These are phyloP conservation scores for Tranzscheliella williamsii DNA, from an alignment of 1,284 basidiomycete genomes.

Conservation along the genomic window DNA sequence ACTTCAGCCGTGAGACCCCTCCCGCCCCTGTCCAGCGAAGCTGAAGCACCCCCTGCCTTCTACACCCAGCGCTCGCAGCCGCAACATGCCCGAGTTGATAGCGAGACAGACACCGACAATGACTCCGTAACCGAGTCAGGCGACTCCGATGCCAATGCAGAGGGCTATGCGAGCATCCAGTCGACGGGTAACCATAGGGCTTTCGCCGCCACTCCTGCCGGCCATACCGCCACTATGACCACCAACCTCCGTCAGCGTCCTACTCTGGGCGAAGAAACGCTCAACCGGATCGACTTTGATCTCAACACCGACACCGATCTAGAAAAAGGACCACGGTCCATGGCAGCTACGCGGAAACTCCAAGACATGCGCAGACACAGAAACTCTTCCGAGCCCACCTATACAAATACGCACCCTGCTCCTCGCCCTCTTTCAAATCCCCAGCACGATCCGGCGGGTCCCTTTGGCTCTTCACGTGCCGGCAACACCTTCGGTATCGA, in stretches of 20 bases:
- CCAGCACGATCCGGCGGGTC: slow-evolving; percentile 15
- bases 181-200: slow-evolving; percentile 42
- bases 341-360: slow-evolving; percentile 1
- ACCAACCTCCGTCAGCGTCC: slow-evolving; percentile 23
- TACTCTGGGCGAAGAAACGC: slow-evolving; percentile 27
- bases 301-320: slow-evolving; percentile 25
- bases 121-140: slow-evolving; percentile 31
- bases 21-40: too few relatives aligned
- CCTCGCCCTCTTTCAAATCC: slow-evolving; percentile 1
- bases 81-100: slow-evolving; percentile 13
- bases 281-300: slow-evolving; percentile 36
- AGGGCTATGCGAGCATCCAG: slow-evolving; percentile 15
- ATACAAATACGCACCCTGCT: slow-evolving; percentile 1
- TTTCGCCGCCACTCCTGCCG: slow-evolving; percentile 33
- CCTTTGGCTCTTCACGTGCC: slow-evolving; percentile 24
- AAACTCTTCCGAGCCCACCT: neutral
- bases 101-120: slow-evolving; percentile 25
- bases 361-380: neutral
- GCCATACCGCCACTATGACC: slow-evolving; percentile 25
- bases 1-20: too few relatives aligned
- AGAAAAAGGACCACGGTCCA: slow-evolving; percentile 2
- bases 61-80: neutral
- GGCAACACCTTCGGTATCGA: slow-evolving; percentile 30
- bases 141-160: slow-evolving; percentile 17
- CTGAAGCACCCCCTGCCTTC: neutral